These are phyloP conservation scores for Azolla pinnata DNA, from an alignment of 75 land plant genomes.

Conservation along the genomic window DNA sequence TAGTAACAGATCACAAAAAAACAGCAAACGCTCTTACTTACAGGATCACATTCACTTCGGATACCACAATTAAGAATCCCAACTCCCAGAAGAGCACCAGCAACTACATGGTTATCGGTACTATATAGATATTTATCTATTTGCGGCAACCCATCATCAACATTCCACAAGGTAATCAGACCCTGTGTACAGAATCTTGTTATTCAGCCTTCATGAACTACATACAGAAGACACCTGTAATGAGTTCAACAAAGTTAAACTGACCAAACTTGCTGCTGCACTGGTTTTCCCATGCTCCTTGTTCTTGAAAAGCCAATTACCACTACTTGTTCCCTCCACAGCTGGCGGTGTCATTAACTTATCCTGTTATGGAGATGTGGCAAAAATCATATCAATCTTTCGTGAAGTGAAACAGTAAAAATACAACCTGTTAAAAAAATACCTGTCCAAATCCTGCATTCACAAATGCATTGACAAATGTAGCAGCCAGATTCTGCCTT, in stretches of 20 bases:
- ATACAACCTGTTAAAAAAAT: conserved; percentile 2
- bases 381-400: background rate
- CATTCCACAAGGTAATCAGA: conserved; percentile 88
- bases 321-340: conserved; percentile 50
- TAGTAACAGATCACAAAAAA: too few species aligned
- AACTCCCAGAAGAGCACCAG: conserved; percentile 89
- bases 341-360: conserved; percentile 86
- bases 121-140: conserved; percentile 87
- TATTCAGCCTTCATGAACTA: too few species aligned
- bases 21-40: conserved; percentile 17
- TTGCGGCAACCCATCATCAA: conserved; percentile 84
- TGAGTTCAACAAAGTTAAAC: background rate
- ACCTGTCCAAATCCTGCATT: conserved; percentile 99
- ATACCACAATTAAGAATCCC: conserved; percentile 89
- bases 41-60: conserved; percentile 96
- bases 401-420: background rate
- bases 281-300: conserved; percentile 97
- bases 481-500: conserved; percentile 92
- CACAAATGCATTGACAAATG: conserved; percentile 98
- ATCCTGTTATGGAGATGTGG: conserved; percentile 41
- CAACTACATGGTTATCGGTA: conserved; percentile 73
- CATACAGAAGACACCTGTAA: too few species aligned
- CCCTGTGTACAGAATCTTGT: too few species aligned
- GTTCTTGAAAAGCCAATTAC: conserved; percentile 90
- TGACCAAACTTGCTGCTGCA: conserved; percentile 96